These are phyloP conservation scores for Ophiostoma sp. DNA, from an alignment of 2,329 filamentous ascomycete genomes.

Conservation along the genomic window DNA sequence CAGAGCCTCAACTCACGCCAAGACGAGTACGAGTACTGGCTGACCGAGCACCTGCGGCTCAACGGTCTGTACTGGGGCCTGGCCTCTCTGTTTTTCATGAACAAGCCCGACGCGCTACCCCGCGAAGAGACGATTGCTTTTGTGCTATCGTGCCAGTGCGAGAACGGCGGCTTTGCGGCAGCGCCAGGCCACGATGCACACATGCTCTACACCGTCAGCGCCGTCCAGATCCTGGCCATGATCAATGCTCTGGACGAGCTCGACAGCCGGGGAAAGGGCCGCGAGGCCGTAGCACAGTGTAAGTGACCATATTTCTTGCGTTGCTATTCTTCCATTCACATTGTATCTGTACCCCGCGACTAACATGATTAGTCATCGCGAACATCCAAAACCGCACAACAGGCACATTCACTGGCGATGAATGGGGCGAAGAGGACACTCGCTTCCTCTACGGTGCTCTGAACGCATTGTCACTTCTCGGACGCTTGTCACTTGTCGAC, in stretches of 20 bases:
- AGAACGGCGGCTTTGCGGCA: conserved; percentile 87
- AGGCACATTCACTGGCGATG: conserved; percentile 88
- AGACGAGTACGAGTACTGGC: conserved; percentile 96
- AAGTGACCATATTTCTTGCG: conserved; percentile 42
- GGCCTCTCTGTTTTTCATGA: conserved; percentile 81
- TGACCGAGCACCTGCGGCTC: conserved; percentile 93
- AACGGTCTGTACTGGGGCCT: conserved; percentile 98
- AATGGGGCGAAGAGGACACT: conserved; percentile 96
- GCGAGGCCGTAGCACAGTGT: conserved; percentile 76
- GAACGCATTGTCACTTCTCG: conserved; percentile 83
- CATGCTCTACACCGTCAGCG: conserved; percentile 93
- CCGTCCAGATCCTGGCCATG: conserved; percentile 87
- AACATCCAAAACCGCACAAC: conserved; percentile 75
- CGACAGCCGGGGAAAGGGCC: conserved; percentile 69
- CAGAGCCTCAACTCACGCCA: conserved; percentile 87
- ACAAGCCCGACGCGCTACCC: conserved; percentile 77
- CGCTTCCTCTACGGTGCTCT: conserved; percentile 90
- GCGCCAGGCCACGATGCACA: conserved; percentile 94
- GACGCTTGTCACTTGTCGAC: conserved; percentile 70
- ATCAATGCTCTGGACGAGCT: conserved; percentile 82
- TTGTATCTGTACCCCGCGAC: background rate
- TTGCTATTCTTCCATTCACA: too few relatives aligned
- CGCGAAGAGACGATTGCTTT: conserved; percentile 82
- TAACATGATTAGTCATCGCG: conserved; percentile 64
- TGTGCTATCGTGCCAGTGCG: conserved; percentile 90